phyloP scores from a whole-genome alignment of 2,329 filamentous ascomycete species.

The Teratosphaeria nubilosa region DNA sequence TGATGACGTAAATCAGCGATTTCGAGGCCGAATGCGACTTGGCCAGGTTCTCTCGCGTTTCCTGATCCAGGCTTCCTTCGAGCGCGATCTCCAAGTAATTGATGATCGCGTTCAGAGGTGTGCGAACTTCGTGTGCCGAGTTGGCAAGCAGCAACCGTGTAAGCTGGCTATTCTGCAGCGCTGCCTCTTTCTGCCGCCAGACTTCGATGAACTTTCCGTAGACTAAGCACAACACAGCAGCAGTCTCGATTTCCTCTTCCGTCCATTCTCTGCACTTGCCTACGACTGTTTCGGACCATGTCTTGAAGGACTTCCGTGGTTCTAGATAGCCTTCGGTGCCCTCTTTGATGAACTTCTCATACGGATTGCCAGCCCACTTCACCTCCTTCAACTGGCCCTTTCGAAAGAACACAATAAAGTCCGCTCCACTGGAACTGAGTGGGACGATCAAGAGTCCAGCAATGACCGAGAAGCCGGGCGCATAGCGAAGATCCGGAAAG shows the following conservation, averaged over 20 bases:
- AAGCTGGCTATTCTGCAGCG: constrained; percentile 69
- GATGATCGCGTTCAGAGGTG: constrained; percentile 84
- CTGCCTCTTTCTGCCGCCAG: constrained; percentile 82
- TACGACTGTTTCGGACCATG: constrained; percentile 70
- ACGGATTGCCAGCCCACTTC: constrained; percentile 80
- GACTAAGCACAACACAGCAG: constrained; percentile 75
- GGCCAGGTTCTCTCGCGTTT: constrained; percentile 74
- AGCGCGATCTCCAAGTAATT: constrained; percentile 88
- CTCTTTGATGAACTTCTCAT: constrained; percentile 64
- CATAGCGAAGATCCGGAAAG: constrained; percentile 71
- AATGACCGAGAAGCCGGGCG: constrained; percentile 67
- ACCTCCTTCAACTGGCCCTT: constrained; percentile 64
- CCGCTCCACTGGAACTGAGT: constrained; percentile 60
- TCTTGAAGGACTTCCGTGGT: constrained; percentile 68
- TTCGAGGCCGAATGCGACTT: constrained; percentile 86
- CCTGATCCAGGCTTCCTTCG: constrained; percentile 66
- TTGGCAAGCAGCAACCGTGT: constrained; percentile 73
- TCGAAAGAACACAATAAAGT: constrained; percentile 91
- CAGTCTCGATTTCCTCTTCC: constrained; percentile 80
- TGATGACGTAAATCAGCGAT: constrained; percentile 87
- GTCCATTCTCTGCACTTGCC: constrained; percentile 82
- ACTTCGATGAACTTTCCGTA: constrained; percentile 89
- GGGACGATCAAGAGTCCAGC: constrained; percentile 76
- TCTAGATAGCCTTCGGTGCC: constrained; percentile 67
- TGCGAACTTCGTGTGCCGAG: constrained; percentile 84